A percentile compares a stretch with the other conserved stretches of the same genome.
phyloP scores from a whole-genome alignment of 2,329 filamentous ascomycete genomes.

The Diaporthe vexans region DNA sequence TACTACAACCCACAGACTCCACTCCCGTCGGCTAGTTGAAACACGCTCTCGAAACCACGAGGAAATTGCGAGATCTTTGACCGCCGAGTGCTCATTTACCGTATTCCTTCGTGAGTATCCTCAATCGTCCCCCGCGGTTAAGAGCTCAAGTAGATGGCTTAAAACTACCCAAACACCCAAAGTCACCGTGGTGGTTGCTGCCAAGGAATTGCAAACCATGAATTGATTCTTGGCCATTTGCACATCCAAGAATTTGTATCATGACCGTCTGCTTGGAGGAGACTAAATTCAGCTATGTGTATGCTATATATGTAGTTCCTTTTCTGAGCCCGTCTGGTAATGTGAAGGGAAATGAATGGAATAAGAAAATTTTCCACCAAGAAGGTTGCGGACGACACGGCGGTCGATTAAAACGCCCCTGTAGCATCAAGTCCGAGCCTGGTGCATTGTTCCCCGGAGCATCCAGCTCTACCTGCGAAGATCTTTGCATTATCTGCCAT shows the following conservation, averaged over 20 bases:
- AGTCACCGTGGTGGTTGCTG: not conserved
- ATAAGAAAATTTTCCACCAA: not conserved
- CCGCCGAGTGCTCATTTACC: not conserved
- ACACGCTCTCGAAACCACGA: not conserved
- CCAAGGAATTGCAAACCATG: no score
- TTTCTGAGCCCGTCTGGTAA: not conserved
- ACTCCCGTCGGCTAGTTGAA: not conserved
- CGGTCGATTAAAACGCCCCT: not conserved
- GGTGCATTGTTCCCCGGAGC: not conserved
- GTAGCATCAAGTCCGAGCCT: not conserved
- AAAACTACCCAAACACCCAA: no score
- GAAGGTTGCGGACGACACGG: not conserved
- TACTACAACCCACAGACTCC: not conserved
- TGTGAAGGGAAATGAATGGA: not conserved
- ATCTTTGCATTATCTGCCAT: not conserved
- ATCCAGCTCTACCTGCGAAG: slow-evolving; percentile 6
- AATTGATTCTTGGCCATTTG: not conserved
- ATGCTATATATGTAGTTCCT: not conserved
- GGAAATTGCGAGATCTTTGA: not conserved
- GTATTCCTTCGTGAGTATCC: no score
- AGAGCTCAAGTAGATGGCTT: not conserved
- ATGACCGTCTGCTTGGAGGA: not conserved
- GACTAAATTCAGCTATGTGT: not conserved
- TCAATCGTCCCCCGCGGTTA: not conserved
- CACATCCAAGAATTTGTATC: not conserved